Conservation (phyloP, 2,329 filamentous ascomycete species). For the Aureobasidium pullulans region DNA sequence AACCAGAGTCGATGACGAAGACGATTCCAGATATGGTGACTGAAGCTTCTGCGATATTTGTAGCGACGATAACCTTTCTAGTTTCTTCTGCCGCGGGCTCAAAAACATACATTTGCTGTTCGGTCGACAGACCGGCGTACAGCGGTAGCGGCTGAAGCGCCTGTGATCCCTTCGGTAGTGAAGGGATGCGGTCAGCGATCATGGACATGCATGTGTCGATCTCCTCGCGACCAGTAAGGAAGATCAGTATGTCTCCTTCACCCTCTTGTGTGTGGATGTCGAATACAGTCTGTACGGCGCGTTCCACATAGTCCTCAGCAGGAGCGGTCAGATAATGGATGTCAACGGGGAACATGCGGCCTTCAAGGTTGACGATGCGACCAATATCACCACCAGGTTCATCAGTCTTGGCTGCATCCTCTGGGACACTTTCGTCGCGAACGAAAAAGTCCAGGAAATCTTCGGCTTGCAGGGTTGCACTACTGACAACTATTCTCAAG, state of each 20-base stretch:
- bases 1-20: constrained; percentile 85
- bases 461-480: constrained; percentile 86
- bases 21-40: constrained; percentile 90
- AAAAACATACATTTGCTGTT: constrained; percentile 94
- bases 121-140: constrained; percentile 80
- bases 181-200: constrained; percentile 63
- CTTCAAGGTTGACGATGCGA: constrained; percentile 75
- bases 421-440: constrained; percentile 28
- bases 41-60: constrained; percentile 94
- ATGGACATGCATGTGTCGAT: constrained; percentile 77
- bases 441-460: constrained; percentile 75
- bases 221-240: constrained; percentile 87
- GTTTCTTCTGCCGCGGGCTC: constrained; percentile 73
- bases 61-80: constrained; percentile 85
- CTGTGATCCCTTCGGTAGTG: constrained; percentile 53
- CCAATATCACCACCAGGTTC: constrained; percentile 33
- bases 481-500: constrained; percentile 82
- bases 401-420: neutral
- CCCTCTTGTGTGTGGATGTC: constrained; percentile 77
- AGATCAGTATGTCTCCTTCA: constrained; percentile 82
- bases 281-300: constrained; percentile 73
- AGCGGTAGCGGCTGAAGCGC: constrained; percentile 67
- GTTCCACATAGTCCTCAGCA: constrained; percentile 79
- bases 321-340: constrained; percentile 72
- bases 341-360: constrained; percentile 82